Base-by-base conservation (phyloP, 768 basidiomycete species). In the Tylopilus cervinicoccineus region DNA sequence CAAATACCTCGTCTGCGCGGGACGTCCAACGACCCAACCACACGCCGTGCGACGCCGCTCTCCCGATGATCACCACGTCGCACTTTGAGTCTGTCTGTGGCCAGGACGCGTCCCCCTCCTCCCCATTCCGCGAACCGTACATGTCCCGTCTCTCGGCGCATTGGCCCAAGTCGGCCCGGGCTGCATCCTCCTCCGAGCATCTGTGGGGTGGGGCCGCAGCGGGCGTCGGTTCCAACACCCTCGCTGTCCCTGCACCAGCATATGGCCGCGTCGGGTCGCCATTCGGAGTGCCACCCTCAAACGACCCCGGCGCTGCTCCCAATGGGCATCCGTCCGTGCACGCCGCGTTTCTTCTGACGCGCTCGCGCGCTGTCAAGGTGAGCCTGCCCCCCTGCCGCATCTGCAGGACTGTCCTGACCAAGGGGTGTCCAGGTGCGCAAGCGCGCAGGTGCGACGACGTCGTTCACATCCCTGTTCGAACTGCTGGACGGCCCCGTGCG, bases 311-410 rank as follows among this genome's bases (percentile, higher is more conserved):
- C 55, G 27, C 48, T 29, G 26, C 51, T n/a, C n/a, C n/a, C 12
- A 43, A 38, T 26, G 51, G 47, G 14, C 45, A 48, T 19, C 38
- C 52, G 28, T 41, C 47, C 6, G 36, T 34, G n/a, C 56, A 53
- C 22, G 66, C 73, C 16, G 69, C 74, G 6, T 83, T 83, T 55
- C 56, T 77, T 22, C 59, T 69, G 28, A 75, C 78, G 38, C 72
- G 72, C 34, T 81, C 80, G 27, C 75, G 80, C 48, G 77, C 74
- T n/a, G 70, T 81, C 23, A 72, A 71, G 45, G 81, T 80, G 52
- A 57, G 78, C n/a, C n/a, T n/a, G n/a, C n/a, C n/a, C n/a, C n/a
- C n/a, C n/a, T 71, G 11, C 16, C 22, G 17, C 26, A 3, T 19
- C 11, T 22, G 6, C 38, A 17, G 10, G 10, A 31, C 31, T 4